Evolutionary conservation across 768 basidiomycete genomes (phyloP).

Genomic region (Trametes sanguinea): DNA sequence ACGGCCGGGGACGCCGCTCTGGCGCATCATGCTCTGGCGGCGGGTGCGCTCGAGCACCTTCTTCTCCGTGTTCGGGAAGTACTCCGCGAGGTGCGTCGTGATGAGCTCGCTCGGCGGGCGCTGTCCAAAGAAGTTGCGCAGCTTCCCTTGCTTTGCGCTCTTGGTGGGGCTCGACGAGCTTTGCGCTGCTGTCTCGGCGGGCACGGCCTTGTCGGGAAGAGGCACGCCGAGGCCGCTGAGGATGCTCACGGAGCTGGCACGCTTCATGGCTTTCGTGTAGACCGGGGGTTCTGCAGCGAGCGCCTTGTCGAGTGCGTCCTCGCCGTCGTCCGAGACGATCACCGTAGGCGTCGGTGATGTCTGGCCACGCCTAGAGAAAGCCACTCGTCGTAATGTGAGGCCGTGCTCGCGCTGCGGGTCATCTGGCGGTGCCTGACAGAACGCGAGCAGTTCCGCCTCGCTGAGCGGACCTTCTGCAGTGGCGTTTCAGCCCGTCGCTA

Average conservation of each 20-base stretch:
- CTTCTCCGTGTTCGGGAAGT: constrained; percentile 93
- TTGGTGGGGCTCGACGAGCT: constrained; percentile 39
- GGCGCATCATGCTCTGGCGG: constrained; percentile 83
- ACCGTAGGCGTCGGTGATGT: constrained; percentile 49
- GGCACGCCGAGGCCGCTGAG: constrained; percentile 90
- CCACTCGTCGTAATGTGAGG: constrained; percentile 66
- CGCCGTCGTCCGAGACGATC: constrained; percentile 43
- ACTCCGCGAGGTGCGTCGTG: constrained; percentile 90
- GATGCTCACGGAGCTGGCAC: constrained; percentile 93
- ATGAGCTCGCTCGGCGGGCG: constrained; percentile 97
- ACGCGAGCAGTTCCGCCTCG: constrained; percentile 75
- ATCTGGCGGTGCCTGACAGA: constrained; percentile 81
- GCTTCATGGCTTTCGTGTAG: constrained; percentile 61
- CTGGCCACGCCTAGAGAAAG: constrained; percentile 40
- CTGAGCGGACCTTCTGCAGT: constrained; percentile 68
- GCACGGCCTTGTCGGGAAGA: constrained; percentile 69
- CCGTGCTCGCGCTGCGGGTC: constrained; percentile 81
- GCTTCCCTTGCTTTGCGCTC: constrained; percentile 41
- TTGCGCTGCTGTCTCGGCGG: constrained; percentile 27
- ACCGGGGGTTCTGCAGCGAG: constrained; percentile 22
- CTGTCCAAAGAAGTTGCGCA: constrained; percentile 97
- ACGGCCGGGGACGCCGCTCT: constrained; percentile 48
- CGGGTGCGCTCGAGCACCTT: constrained; percentile 87
- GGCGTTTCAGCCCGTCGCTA: background rate
- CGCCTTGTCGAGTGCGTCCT: constrained; percentile 24